Conservation (phyloP, 306 rosid species). For the Gillenia trifoliata region DNA sequence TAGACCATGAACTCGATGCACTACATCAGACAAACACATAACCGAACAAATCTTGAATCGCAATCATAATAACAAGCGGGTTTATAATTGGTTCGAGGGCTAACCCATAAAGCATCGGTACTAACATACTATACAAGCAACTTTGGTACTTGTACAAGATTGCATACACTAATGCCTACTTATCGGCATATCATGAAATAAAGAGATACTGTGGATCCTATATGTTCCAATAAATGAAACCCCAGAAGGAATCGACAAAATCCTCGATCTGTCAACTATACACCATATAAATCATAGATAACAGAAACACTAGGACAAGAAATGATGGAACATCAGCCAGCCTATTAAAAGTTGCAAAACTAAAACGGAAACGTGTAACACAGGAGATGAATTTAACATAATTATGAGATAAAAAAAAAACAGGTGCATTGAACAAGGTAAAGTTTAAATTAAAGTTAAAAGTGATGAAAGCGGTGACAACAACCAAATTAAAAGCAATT, state of each 20-base stretch:
- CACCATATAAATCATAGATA: not conserved
- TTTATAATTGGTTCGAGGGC: not conserved
- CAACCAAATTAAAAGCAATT: slow-evolving; percentile 13
- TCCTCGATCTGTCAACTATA: not conserved
- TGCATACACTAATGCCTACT: not conserved
- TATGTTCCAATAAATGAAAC: not conserved
- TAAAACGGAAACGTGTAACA: not conserved
- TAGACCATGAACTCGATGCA: not conserved
- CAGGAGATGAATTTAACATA: not conserved
- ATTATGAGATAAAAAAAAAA: not conserved
- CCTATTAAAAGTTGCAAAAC: not conserved
- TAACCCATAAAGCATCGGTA: not conserved
- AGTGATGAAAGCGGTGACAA: slow-evolving; percentile 6
- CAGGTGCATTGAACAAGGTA: slow-evolving; percentile 16
- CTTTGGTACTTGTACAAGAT: not conserved
- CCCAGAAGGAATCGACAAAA: not conserved
- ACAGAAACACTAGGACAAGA: not conserved
- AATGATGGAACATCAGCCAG: not conserved
- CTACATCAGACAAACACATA: not conserved
- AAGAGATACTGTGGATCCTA: not conserved
- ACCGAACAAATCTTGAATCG: not conserved
- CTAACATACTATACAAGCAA: not conserved
- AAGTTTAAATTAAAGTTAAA: slow-evolving; percentile 15
- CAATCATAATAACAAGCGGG: not conserved
- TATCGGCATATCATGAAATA: not conserved